A percentile compares a stretch with the other conserved stretches of the same genome.
phyloP scores from a whole-genome alignment of 257 asterid species.

The Ilex aquifolium region DNA sequence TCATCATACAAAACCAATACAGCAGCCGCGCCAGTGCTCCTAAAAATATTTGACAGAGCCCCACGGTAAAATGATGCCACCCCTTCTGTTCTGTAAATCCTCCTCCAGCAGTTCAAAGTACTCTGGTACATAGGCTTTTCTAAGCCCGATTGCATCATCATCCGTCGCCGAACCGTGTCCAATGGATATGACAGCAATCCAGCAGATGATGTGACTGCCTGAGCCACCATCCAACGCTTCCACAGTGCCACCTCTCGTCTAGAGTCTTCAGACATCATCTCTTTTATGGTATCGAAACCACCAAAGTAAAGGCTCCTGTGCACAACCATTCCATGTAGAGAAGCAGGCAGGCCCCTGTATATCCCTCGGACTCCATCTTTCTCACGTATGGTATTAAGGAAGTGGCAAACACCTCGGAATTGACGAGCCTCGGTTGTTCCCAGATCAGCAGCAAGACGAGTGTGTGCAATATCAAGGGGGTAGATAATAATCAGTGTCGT shows the following conservation, averaged over 20 bases:
- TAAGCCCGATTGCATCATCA: conserved; percentile 97
- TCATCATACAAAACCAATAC: conserved; percentile 93
- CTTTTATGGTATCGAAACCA: conserved; percentile 79
- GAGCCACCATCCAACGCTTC: conserved; percentile 94
- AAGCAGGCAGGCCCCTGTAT: conserved; percentile 87
- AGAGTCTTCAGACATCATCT: conserved; percentile 45
- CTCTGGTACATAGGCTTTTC: conserved; percentile 62
- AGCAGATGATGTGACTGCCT: conserved; percentile 86
- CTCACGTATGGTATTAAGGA: conserved; percentile 44
- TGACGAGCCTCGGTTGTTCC: conserved; percentile 74
- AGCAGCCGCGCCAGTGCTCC: conserved; percentile 96
- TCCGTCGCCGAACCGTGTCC: conserved; percentile 90
- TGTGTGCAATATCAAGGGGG: conserved; percentile 94
- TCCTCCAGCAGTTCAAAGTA: conserved; percentile 80
- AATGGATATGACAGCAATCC: conserved; percentile 85
- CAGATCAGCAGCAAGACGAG: conserved; percentile 94
- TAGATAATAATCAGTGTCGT: conserved; percentile 77
- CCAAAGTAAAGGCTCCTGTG: conserved; percentile 93
- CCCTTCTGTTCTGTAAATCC: conserved; percentile 67
- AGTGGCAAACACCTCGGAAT: conserved; percentile 77
- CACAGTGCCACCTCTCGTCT: conserved; percentile 56
- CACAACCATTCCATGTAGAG: conserved; percentile 86
- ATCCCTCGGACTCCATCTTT: conserved; percentile 77
- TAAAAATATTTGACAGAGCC: conserved; percentile 80
- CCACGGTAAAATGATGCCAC: conserved; percentile 81